Base-by-base conservation (phyloP, 2,329 filamentous ascomycete genomes). In the Fusarium tricinctum region DNA sequence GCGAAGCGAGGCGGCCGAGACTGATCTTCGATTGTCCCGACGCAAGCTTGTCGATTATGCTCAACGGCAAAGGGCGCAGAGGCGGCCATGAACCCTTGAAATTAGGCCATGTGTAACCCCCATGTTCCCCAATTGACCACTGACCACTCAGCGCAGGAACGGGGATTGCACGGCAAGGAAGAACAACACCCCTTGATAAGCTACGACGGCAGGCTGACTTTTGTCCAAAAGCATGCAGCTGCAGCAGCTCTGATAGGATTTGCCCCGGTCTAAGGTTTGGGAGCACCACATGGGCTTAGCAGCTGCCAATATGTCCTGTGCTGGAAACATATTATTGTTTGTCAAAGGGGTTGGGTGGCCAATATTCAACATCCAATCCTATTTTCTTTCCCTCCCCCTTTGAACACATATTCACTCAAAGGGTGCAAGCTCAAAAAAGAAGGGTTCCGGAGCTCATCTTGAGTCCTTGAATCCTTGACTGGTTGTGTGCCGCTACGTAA, bases 211-310 rank as follows among this genome's bases (percentile, higher is more conserved):
- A 62, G 58, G 64, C 58, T 59, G 49, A 59, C 61, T 50, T 35
- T 22, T 53, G 43, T 71, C 68, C 55, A 73, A 63, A 71, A 69
- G 51, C 68, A 60, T 66, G 40, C 62, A 71, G 67, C 59, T 73
- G 71, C 71, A 73, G 71, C 60, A 69, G 56, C 19, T 56, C n/a
- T 61, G 65, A 58, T 59, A 58, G 64, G 55, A 60, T 55, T 38
- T 26, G 51, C 45, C 55, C 47, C 40, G 15, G 52, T 19, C 33
- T 35, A 42, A 40, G 38, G 22, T 47, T 40, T 33, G 43, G 22
- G 42, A 50, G 51, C 32, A 58, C 47, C 56, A 58, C 71, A 73
- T 67, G 69, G 71, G 70, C 69, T 30, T 58, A 45, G 53, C 38
- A 58, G 55, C 42, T 44, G 50, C 46, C 28, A 38, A 40, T 42